phyloP scores from a whole-genome alignment of 2,329 filamentous ascomycete species.

The Botrytis fragariae region DNA sequence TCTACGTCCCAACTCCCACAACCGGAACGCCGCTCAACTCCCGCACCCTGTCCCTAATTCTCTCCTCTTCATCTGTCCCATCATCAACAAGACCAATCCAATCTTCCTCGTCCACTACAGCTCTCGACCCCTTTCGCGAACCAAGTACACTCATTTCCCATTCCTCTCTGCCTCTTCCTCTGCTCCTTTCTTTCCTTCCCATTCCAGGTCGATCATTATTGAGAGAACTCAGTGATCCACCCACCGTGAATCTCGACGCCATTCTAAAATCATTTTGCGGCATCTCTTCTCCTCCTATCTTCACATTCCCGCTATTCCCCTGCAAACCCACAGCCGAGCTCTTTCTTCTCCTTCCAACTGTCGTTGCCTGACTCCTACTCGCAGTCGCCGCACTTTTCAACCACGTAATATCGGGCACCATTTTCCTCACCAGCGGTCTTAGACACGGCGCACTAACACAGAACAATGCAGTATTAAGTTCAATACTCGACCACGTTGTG shows the following conservation, averaged over 20 bases:
- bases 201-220: neutral
- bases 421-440: neutral
- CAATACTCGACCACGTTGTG: slow-evolving; percentile 6
- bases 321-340: neutral
- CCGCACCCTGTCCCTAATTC: neutral
- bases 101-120: neutral
- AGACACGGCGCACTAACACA: neutral
- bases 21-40: no score
- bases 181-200: neutral
- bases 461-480: slow-evolving; percentile 2
- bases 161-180: neutral
- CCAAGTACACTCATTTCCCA: neutral
- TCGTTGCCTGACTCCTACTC: neutral
- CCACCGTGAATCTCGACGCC: neutral
- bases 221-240: neutral
- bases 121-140: neutral
- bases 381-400: neutral
- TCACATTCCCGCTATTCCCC: no score
- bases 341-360: neutral
- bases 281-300: neutral
- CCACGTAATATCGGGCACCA: neutral
- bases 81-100: neutral
- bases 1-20: neutral
- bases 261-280: neutral
- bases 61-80: neutral